Evolutionary conservation across 805 yeast genomes (phyloP).

Genomic region (Ascoidea rubescens): DNA sequence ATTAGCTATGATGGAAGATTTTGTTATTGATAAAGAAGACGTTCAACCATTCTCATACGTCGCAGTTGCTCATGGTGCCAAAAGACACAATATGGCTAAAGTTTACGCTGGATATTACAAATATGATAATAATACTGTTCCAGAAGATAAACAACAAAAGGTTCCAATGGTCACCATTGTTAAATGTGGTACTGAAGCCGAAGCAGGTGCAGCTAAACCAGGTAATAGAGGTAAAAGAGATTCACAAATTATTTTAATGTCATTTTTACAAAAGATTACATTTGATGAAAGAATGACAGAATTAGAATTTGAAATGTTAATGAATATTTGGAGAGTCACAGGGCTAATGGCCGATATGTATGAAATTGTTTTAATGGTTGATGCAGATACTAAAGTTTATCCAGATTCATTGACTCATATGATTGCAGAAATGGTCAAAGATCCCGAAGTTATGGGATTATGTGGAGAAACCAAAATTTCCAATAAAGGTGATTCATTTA

Average conservation of each 20-base stretch:
- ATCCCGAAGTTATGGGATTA: constrained; percentile 78
- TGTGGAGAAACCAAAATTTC: constrained; percentile 93
- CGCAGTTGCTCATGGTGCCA: constrained; percentile 88
- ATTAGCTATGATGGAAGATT: constrained; percentile 73
- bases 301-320: constrained; percentile 66
- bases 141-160: constrained; percentile 70
- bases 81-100: constrained; percentile 96
- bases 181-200: constrained; percentile 81
- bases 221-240: constrained; percentile 97
- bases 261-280: constrained; percentile 74
- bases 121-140: constrained; percentile 64
- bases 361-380: constrained; percentile 81
- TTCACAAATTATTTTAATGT: constrained; percentile 83
- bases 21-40: constrained; percentile 55
- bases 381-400: constrained; percentile 82
- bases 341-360: constrained; percentile 76
- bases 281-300: constrained; percentile 93
- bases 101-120: constrained; percentile 90
- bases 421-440: constrained; percentile 80
- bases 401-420: constrained; percentile 84
- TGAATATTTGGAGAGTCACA: constrained; percentile 66
- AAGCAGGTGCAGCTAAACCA: constrained; percentile 57
- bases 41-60: constrained; percentile 80
- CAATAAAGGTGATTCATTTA: constrained; percentile 75
- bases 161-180: constrained; percentile 71